Evolutionary conservation across 2,329 filamentous ascomycete genomes (phyloP).

Genomic region (Remersonia thermophila): DNA sequence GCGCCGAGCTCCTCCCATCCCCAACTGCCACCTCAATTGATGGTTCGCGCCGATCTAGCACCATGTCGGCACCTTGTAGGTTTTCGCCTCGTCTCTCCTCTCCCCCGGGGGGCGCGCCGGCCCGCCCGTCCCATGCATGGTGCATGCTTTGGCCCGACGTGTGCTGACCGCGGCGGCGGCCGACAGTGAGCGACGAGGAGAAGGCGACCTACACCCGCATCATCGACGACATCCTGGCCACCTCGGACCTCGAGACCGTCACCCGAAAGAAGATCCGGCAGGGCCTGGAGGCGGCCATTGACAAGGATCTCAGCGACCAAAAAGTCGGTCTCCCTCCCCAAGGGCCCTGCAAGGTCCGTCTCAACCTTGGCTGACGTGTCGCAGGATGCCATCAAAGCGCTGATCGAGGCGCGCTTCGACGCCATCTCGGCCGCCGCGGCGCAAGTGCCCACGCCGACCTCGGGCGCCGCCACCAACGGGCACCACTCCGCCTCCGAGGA

Average conservation of each 20-base stretch:
- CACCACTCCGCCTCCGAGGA: slow-evolving; percentile 21
- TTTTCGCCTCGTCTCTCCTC: not conserved
- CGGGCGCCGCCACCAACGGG: slow-evolving; percentile 23
- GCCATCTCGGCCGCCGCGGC: slow-evolving; percentile 45
- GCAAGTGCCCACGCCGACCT: slow-evolving; percentile 29
- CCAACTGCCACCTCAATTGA: no score
- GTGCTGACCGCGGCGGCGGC: not conserved
- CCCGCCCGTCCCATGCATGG: no score
- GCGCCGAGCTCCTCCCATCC: no score
- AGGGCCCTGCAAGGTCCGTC: no score
- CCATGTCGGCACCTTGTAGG: slow-evolving; percentile 17
- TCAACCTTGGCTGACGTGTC: no score
- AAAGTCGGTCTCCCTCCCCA: no score
- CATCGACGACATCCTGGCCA: slow-evolving; percentile 47
- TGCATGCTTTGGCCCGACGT: not conserved
- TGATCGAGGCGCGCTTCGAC: slow-evolving; percentile 66
- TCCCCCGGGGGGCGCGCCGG: no score
- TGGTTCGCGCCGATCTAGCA: slow-evolving; percentile 10
- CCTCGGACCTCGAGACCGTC: slow-evolving; percentile 48
- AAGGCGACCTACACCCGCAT: slow-evolving; percentile 41
- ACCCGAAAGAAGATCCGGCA: slow-evolving; percentile 51
- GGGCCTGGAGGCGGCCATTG: slow-evolving; percentile 41
- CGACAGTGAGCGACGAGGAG: slow-evolving; percentile 38
- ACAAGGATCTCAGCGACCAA: slow-evolving; percentile 45
- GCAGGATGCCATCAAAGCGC: slow-evolving; percentile 55